A percentile compares a stretch with the other conserved stretches of the same genome.
Evolutionary conservation across 495 filamentous ascomycete genomes (phyloP).

Genomic region (Penicillium soppii): DNA sequence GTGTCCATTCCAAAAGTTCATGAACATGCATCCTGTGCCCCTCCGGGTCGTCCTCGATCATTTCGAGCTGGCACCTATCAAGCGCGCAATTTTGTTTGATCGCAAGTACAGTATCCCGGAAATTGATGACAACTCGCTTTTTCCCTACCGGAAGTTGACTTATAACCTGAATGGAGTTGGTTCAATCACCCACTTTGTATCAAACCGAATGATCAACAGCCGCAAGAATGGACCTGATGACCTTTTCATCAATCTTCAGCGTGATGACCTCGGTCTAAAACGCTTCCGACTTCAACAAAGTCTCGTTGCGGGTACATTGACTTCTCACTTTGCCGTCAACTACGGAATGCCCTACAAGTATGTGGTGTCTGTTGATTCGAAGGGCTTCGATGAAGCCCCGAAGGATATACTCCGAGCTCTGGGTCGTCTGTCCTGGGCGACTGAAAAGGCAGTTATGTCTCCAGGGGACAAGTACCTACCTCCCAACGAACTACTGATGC

Average conservation of each 20-base stretch:
- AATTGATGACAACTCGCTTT: conserved; percentile 15
- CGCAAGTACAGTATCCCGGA: conserved; percentile 11
- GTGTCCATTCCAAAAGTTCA: conserved; percentile 24
- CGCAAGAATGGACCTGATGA: conserved; percentile 58
- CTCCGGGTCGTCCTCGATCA: conserved; percentile 34
- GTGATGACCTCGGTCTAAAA: conserved; percentile 54
- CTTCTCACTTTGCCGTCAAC: conserved; percentile 69
- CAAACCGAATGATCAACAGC: conserved; percentile 50
- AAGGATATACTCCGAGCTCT: conserved; percentile 54
- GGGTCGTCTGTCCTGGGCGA: conserved; percentile 66
- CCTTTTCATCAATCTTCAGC: conserved; percentile 63
- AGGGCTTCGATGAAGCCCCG: conserved; percentile 61
- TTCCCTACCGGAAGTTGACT: conserved; percentile 25
- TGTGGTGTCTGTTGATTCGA: conserved; percentile 64
- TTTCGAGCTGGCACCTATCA: conserved; percentile 25
- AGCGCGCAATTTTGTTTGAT: conserved; percentile 21
- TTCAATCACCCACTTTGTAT: conserved; percentile 60
- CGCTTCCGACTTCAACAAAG: conserved; percentile 48
- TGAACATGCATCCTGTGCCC: conserved; percentile 24
- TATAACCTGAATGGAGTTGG: conserved; percentile 49
- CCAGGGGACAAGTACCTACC: conserved; percentile 20
- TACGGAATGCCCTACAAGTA: conserved; percentile 85
- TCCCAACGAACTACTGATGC: conserved; percentile 69
- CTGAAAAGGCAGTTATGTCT: conserved; percentile 35
- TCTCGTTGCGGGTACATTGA: conserved; percentile 49